Conservation (phyloP, 306 rosid genomes). For the Medicago lupulina region DNA sequence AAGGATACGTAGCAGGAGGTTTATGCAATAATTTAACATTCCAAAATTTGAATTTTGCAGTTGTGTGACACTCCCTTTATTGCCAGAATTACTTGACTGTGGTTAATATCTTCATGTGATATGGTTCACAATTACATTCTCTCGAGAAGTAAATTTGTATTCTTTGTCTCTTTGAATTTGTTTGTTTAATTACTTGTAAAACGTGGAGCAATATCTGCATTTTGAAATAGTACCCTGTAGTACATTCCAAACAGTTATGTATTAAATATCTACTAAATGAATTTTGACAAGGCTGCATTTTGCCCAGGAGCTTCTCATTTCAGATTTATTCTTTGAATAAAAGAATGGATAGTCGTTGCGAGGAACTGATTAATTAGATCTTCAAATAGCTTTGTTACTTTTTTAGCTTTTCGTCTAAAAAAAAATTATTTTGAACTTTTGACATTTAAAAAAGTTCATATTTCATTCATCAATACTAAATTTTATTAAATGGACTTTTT, state of each 20-base stretch:
- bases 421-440: slow-evolving; percentile 5
- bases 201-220: background rate
- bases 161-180: background rate
- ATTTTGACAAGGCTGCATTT: slow-evolving; percentile 54
- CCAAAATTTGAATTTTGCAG: too few species aligned
- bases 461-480: too few species aligned
- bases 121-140: background rate
- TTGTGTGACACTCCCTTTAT: too few species aligned
- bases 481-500: too few species aligned
- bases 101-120: background rate
- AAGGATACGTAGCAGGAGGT: too few species aligned
- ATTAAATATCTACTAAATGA: background rate
- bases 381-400: background rate
- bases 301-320: slow-evolving; percentile 58
- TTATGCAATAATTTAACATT: too few species aligned
- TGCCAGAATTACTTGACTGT: background rate
- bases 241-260: background rate
- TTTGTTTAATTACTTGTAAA: background rate
- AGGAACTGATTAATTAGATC: slow-evolving; percentile 17
- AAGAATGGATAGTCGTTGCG: slow-evolving; percentile 17
- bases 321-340: slow-evolving; percentile 54
- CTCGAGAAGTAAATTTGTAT: background rate
- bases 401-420: background rate
- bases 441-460: slow-evolving; percentile 19
- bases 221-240: background rate